Base-by-base conservation (phyloP, 768 basidiomycete species). In the Serpula lacrymans region DNA sequence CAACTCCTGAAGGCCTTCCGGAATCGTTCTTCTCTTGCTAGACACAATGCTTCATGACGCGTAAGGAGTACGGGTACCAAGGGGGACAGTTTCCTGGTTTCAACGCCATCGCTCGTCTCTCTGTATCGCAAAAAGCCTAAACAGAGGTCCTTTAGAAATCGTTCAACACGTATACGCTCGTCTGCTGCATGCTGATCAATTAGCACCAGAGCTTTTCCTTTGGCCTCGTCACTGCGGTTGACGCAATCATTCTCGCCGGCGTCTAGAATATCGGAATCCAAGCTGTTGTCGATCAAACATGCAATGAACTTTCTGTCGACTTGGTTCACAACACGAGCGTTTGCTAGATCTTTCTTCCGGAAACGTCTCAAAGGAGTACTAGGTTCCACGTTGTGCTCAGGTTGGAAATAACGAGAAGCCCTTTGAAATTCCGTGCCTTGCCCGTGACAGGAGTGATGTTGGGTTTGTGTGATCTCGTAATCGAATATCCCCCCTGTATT, bases 151-250 rank as follows among this genome's bases (percentile, higher is more conserved):
- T 71, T 73, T 50, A 95, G 71, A 58, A 89, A 86, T 20, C 68
- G 64, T 64, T 99, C 96, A 43, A 98, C 89, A 16, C 94, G 81
- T 32, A 97, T 69, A 16, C 96, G 82, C 63, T 99, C 96, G 57
- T 96, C 91, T n/a, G 94, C 95, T 10, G 96, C 96, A 58, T 99
- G 96, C 60, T 99, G 96, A 67, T 99, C 96, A 34, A 99, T 73
- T 37, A 98, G 72, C 23, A 95, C 69, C 22, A 98, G 73, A 2
- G 64, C 56, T 39, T 49, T 50, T 32, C 42, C 47, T 28, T 29
- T 49, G 6, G 14, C 37, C 32, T 44, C 45, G 30, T 33, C 22
- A 5, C 61, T 49, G 35, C 41, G 39, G n/a, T n/a, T n/a, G n/a
- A n/a, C n/a, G n/a, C n/a, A n/a, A 28, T 43, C 24, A 41, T 42